Conservation (phyloP, 108 stramenopile species). For the Nitzschia sp. region DNA sequence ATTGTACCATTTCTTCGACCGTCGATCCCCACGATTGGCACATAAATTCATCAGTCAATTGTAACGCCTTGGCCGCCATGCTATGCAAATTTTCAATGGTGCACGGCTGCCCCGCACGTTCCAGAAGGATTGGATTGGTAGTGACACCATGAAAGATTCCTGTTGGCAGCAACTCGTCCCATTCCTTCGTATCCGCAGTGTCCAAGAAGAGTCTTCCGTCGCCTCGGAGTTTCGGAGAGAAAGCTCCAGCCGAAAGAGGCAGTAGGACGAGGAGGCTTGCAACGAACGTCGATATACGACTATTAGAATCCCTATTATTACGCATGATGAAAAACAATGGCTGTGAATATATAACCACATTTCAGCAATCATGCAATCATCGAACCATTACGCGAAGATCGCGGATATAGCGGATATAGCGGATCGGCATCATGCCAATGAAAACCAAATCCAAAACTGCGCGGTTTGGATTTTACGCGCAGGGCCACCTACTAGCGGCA, state of each 20-base stretch:
- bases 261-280: background rate
- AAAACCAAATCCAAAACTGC: no score
- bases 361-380: background rate
- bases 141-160: slow-evolving; percentile 76
- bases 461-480: no score
- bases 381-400: background rate
- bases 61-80: slow-evolving; percentile 41
- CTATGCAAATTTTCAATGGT: slow-evolving; percentile 50
- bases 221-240: slow-evolving; percentile 6
- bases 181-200: slow-evolving; percentile 52
- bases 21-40: slow-evolving; percentile 68
- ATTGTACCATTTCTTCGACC: slow-evolving; percentile 51
- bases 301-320: background rate
- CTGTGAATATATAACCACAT: no score
- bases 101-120: slow-evolving; percentile 51
- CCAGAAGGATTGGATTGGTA: slow-evolving; percentile 64
- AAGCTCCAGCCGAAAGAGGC: background rate
- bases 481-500: no score
- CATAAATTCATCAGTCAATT: slow-evolving; percentile 63
- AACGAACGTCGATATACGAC: background rate
- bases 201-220: slow-evolving; percentile 62
- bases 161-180: slow-evolving; percentile 53
- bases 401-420: no score
- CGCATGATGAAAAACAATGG: no score
- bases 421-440: no score